These are phyloP conservation scores for Pseudoscleropodium purum DNA, from an alignment of 225 moss, liverwort and hornwort species.

Conservation along the genomic window DNA sequence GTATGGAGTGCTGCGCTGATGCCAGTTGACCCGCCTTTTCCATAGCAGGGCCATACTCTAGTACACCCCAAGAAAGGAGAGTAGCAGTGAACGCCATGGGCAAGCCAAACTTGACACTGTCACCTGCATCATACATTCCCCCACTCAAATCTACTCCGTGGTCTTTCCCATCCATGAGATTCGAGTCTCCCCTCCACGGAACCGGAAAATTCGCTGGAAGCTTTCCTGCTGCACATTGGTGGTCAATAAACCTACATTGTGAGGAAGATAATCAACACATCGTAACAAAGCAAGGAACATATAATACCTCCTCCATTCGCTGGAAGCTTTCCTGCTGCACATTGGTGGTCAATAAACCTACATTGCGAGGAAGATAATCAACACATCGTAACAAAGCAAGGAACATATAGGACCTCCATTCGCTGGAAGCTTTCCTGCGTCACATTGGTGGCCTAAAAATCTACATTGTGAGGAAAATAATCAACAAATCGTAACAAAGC, in stretches of 20 bases:
- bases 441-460: background rate
- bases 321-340: background rate
- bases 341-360: background rate
- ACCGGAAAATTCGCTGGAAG: constrained; percentile 33
- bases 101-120: constrained; percentile 82
- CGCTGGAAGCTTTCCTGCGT: constrained; percentile 37
- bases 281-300: background rate
- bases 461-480: background rate
- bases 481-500: background rate
- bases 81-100: constrained; percentile 94
- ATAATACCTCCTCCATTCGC: background rate
- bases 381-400: background rate
- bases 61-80: constrained; percentile 75
- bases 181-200: constrained; percentile 40
- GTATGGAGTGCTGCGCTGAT: constrained; percentile 60
- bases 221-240: constrained; percentile 31
- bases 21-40: constrained; percentile 35
- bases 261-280: background rate
- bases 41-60: constrained; percentile 64
- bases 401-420: background rate
- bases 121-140: constrained; percentile 85
- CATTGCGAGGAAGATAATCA: background rate
- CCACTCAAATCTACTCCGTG: constrained; percentile 58
- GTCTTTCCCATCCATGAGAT: constrained; percentile 35
- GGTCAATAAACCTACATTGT: background rate